Base-by-base conservation (phyloP, 164 flowering plant genomes). In the Piper betle region DNA sequence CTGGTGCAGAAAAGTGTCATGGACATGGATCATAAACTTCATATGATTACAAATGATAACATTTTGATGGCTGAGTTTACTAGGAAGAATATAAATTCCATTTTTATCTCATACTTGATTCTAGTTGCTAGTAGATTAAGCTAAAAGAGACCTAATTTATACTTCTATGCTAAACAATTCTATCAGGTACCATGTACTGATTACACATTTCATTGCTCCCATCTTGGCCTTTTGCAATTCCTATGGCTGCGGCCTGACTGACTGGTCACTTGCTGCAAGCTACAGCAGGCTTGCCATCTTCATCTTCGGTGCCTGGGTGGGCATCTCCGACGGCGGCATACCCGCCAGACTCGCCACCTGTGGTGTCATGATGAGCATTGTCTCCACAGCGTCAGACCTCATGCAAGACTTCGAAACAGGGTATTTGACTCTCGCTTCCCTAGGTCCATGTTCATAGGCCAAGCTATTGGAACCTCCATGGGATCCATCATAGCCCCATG, bases 291-390 rank as follows among this genome's bases (percentile, higher is more conserved):
- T 82, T 9, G 81, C 83, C 9, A 80, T 82, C 53, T 82, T 58
- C 78, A 79, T 57, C 59, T 61, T 80, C 20, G 82, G 82, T 4
- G 81, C 80, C 3, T 82, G 84, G 86, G 84, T 81, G 3, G 86
- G 86, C 6, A 63, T 77, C 3, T 39, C 68, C 20, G 65, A 79
- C 58, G 86, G 86, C n/a, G 86, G 86, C 6, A 78, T 82, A 16
- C 66, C 80, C 6, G 84, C 84, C 1, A 84, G 82, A 3, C 72
- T 82, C 39, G 84, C 84, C 25, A 82, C 82, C 1, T 80, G 86
- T 62, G 86, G 84, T 0, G 84, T 82, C 61, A 82, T 82, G 82
- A 82, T 80, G 86, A 78, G 73, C 59, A 80, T 80, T 12, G 86
- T 82, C 37, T 72, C 84, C 39, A 82, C 84, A 9, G 84, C 84